These are phyloP conservation scores for Nakazawaea pomicola DNA, from an alignment of 805 yeast species.

Conservation along the genomic window DNA sequence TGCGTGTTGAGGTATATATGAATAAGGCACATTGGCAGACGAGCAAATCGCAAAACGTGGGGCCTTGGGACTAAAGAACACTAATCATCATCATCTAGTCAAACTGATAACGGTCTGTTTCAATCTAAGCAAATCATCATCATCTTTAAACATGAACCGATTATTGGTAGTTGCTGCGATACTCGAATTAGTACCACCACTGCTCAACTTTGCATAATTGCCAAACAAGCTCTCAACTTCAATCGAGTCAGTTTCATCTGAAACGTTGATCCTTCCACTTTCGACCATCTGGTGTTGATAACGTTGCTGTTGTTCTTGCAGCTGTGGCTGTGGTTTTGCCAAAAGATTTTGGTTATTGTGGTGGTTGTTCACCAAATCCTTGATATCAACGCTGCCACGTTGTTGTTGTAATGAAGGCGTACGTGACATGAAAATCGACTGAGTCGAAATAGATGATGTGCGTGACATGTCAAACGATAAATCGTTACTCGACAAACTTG, in stretches of 20 bases:
- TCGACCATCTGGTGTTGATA: too few relatives aligned
- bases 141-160: constrained; percentile 7
- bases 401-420: constrained; percentile 4
- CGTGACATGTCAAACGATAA: constrained; percentile 10
- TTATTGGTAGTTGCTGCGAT: neutral
- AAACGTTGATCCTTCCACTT: neutral
- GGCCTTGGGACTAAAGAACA: too few relatives aligned
- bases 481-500: neutral
- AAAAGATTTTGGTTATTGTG: too few relatives aligned
- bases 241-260: neutral
- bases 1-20: too few relatives aligned
- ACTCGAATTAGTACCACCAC: too few relatives aligned
- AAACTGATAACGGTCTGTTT: constrained; percentile 7
- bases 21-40: too few relatives aligned
- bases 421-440: constrained; percentile 7
- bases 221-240: too few relatives aligned
- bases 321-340: too few relatives aligned
- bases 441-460: constrained; percentile 5
- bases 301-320: too few relatives aligned
- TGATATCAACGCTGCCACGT: neutral
- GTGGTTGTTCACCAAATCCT: too few relatives aligned
- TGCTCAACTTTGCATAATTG: too few relatives aligned
- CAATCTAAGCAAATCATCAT: constrained; percentile 10
- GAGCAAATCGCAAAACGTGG: too few relatives aligned
- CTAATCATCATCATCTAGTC: neutral